Base-by-base conservation (phyloP, 1,139 yeast genomes). In the Geotrichum candidum region DNA sequence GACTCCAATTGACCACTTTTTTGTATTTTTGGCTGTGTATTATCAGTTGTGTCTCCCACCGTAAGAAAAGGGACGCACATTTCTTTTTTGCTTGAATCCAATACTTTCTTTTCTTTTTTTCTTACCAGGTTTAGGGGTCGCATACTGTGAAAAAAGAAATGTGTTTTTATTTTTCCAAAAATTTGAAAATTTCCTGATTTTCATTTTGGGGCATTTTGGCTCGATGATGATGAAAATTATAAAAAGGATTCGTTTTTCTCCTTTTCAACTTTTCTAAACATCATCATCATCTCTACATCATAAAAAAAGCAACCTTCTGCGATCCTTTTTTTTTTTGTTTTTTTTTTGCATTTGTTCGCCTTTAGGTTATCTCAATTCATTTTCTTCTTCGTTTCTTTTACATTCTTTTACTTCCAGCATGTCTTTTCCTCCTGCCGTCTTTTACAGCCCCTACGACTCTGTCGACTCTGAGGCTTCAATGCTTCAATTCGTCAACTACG, bases 361-460 rank as follows among this genome's bases (percentile, higher is more conserved):
- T 35, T 13, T 45, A 22, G 48, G 53, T 38, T 52, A 55, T 38
- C 53, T 51, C 58, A 38, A n/a, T 35, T 18, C 18, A 27, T 33
- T 38, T 33, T 51, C 38, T 51, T 53, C 38, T 46, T 50, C 52
- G 5, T 48, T 53, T 53, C 46, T 31, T 18, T 35, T 13, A 15
- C 38, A 29, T 29, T 31, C 56, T 27, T 13, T 35, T 41, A 18
- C 31, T 31, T 53, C 27, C 46, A 35, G 25, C 23, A 59, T 59
- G 61, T 54, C 61, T 23, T 56, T 59, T 33, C 54, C 61, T 35
- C 61, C 61, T 35, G 56, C 55, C n/a, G 25, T 59, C n/a, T 38
- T 55, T 6, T 52, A 38, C 51, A 38, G 23, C 48, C 58, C 50
- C 27, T 53, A 53, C 58, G 61, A 61, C n/a, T 33, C 56, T 33